A percentile compares a stretch with the other conserved stretches of the same genome.
These are phyloP conservation scores for Aspergillus steynii DNA, from an alignment of 495 filamentous ascomycete species.

Conservation along the genomic window DNA sequence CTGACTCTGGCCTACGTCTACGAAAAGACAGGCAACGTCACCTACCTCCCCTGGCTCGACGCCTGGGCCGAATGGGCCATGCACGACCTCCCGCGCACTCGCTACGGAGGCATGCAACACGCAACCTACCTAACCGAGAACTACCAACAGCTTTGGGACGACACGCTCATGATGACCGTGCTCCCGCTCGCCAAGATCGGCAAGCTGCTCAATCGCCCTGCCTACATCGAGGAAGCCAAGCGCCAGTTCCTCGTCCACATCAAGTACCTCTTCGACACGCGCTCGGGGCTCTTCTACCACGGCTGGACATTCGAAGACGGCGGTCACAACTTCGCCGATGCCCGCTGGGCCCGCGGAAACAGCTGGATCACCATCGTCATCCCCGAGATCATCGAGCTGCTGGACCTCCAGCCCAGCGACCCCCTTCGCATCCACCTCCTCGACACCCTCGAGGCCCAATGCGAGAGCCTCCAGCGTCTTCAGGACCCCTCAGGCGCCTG, in stretches of 20 bases:
- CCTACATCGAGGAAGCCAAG: conserved; percentile 73
- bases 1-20: conserved; percentile 71
- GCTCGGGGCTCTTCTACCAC: conserved; percentile 68
- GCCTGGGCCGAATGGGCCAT: conserved; percentile 77
- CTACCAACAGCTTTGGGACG: conserved; percentile 72
- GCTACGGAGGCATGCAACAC: conserved; percentile 73
- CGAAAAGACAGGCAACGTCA: conserved; percentile 60
- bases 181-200: conserved; percentile 76
- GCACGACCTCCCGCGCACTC: conserved; percentile 66
- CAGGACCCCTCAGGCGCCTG: conserved; percentile 62
- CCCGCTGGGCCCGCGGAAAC: conserved; percentile 68
- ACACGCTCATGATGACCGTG: conserved; percentile 82
- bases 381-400: conserved; percentile 68
- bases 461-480: conserved; percentile 53
- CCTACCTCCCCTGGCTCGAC: conserved; percentile 69
- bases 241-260: conserved; percentile 70
- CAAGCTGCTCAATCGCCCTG: conserved; percentile 58
- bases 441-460: conserved; percentile 62
- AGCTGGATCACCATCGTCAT: conserved; percentile 74
- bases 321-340: conserved; percentile 70
- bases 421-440: conserved; percentile 61
- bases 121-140: conserved; percentile 66
- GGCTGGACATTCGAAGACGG: conserved; percentile 70
- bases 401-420: conserved; percentile 56
- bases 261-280: conserved; percentile 68